A percentile compares a stretch with the other conserved stretches of the same genome.
Evolutionary conservation across 208 protist species (phyloP).

Genomic region (Crithidia bombi): DNA sequence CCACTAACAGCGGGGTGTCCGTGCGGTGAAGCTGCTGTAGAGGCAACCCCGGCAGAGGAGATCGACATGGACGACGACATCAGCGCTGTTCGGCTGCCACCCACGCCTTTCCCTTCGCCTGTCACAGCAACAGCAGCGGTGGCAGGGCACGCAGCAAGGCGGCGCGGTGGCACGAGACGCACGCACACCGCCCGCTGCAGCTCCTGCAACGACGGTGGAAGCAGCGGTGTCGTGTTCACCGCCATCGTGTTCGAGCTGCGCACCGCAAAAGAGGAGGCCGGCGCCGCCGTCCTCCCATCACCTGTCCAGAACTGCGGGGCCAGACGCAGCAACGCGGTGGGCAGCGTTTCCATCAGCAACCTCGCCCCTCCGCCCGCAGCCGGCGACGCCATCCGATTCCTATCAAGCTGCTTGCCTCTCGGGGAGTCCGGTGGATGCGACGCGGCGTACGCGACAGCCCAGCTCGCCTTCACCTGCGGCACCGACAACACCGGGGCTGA

Average conservation of each 20-base stretch:
- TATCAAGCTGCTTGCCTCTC: no score
- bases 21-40: neutral
- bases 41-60: neutral
- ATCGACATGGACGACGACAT: neutral
- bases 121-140: neutral
- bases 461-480: constrained; percentile 17
- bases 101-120: neutral
- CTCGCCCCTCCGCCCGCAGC: constrained; percentile 8
- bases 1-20: neutral
- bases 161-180: neutral
- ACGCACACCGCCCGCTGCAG: constrained; percentile 4
- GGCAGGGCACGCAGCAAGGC: constrained; percentile 6
- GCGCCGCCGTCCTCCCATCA: neutral
- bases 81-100: neutral
- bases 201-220: neutral
- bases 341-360: constrained; percentile 16
- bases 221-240: neutral
- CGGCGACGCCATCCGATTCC: neutral
- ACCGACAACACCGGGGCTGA: constrained; percentile 34
- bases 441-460: constrained; percentile 9
- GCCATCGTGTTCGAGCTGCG: neutral
- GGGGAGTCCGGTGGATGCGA: neutral
- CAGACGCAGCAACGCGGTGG: constrained; percentile 29
- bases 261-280: neutral
- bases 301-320: constrained; percentile 31